Evolutionary conservation across 1,284 basidiomycete species (phyloP).

Genomic region (Trametes sp.): DNA sequence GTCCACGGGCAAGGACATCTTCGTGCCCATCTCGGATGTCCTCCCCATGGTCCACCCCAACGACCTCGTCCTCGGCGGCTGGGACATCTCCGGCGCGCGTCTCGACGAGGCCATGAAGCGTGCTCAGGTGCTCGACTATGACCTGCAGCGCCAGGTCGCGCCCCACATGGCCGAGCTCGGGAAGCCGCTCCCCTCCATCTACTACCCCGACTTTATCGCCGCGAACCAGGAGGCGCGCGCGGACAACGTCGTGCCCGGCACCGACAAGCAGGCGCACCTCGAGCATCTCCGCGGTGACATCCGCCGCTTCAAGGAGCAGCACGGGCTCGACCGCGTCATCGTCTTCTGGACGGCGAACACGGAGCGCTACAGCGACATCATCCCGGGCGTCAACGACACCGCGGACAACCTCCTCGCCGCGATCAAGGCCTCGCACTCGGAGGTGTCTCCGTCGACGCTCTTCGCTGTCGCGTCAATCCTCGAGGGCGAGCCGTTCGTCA

Average conservation of each 20-base stretch:
- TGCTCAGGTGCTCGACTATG: slow-evolving; percentile 94
- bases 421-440: slow-evolving; percentile 87
- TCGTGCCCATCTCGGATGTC: slow-evolving; percentile 93
- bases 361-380: slow-evolving; percentile 95
- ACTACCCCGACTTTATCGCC: slow-evolving; percentile 96
- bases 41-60: slow-evolving; percentile 99
- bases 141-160: slow-evolving; percentile 94
- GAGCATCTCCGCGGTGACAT: slow-evolving; percentile 94
- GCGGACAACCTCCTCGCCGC: slow-evolving; percentile 87
- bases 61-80: slow-evolving; percentile 96
- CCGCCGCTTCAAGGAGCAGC: slow-evolving; percentile 88
- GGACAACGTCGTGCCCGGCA: slow-evolving; percentile 89
- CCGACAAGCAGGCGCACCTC: slow-evolving; percentile 91
- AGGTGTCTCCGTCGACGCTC: slow-evolving; percentile 94
- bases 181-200: slow-evolving; percentile 92
- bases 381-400: slow-evolving; percentile 96
- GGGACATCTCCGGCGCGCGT: slow-evolving; percentile 91
- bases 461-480: slow-evolving; percentile 97
- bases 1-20: slow-evolving; percentile 87
- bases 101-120: slow-evolving; percentile 96
- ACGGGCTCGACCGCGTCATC: slow-evolving; percentile 87
- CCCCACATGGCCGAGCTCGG: slow-evolving; percentile 86
- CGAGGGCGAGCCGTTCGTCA: slow-evolving; percentile 95
- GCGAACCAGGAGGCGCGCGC: slow-evolving; percentile 98
- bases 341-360: slow-evolving; percentile 99